Base-by-base conservation (phyloP, 176 grass and related monocot genomes). In the Paspalum vaginatum region DNA sequence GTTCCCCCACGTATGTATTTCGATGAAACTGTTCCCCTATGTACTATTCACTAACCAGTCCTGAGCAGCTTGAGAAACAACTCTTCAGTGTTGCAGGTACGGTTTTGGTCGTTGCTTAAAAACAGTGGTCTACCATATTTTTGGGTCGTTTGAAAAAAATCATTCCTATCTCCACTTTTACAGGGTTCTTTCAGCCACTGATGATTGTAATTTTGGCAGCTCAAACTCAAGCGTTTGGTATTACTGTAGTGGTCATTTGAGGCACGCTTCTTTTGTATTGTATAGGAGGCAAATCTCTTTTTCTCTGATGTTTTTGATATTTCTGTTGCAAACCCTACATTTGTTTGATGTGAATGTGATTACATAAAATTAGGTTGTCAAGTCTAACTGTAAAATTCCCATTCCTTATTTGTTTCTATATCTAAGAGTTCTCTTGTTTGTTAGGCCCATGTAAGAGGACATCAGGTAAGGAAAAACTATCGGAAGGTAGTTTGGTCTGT, bases 361-460 rank as follows among this genome's bases (percentile, higher is more conserved):
- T n/a, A 9, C 8, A 58, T 42, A 44, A 59, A 41, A 15, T 42
- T 81, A 21, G 9, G 9, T 7, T 78, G 11, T 52, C 4, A 59
- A 51, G 43, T 18, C 40, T 24, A 59, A 46, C 15, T 73, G 43
- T 38, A 63, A 13, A 63, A 65, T 39, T 59, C 9, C 12, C 37
- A 40, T 32, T 21, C 4, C 26, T 26, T 75, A 11, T 76, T 58
- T 3, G 71, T 17, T 6, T 38, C 11, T 60, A 48, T 71, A 13
- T 65, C 27, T 79, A 65, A 77, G 42, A 60, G 10, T 57, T 75
- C 2, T 77, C 38, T 67, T 82, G 46, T 59, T 79, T 54, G 18
- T 65, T 85, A 99, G 97, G 97, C 97, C 70, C 93, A 93, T 96
- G 88, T 99, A 48, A 86, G 97, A 57, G 97, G 97, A 65, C 85